These are phyloP conservation scores for Aaosphaeria pasadenensis DNA, from an alignment of 2,329 filamentous ascomycete species.

Conservation along the genomic window DNA sequence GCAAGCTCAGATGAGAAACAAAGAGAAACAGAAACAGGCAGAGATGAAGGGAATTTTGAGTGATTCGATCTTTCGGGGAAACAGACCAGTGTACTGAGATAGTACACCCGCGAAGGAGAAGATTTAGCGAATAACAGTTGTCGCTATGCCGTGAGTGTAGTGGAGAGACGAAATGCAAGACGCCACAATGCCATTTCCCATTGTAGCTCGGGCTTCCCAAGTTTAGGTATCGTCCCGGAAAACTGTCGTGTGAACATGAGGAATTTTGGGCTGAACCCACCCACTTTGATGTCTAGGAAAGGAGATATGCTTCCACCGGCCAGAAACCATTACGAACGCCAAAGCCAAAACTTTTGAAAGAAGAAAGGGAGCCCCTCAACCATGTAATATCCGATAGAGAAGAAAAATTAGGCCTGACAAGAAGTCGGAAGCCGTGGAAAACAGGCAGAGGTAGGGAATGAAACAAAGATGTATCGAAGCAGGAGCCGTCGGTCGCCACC, in stretches of 20 bases:
- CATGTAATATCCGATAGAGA: no score
- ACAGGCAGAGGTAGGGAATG: constrained; percentile 9
- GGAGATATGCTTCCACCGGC: constrained; percentile 12
- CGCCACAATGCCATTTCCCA: constrained; percentile 25
- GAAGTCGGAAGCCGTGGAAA: constrained; percentile 15
- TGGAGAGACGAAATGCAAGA: constrained; percentile 19
- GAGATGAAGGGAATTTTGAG: no score
- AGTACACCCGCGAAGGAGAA: not conserved
- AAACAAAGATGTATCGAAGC: not conserved
- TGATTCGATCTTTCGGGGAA: not conserved
- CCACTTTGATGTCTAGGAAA: constrained; percentile 21
- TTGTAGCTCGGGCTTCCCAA: constrained; percentile 13
- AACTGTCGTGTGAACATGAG: constrained; percentile 22
- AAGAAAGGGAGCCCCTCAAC: no score
- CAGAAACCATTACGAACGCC: constrained; percentile 28
- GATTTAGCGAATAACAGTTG: constrained; percentile 12
- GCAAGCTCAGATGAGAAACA: not conserved
- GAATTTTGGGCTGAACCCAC: constrained; percentile 16
- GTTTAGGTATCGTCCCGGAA: constrained; percentile 23
- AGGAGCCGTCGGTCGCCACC: not conserved
- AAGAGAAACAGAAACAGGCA: no score
- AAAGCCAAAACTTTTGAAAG: constrained; percentile 25
- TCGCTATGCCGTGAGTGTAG: constrained; percentile 23
- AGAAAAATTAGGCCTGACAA: no score
- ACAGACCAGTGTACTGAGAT: not conserved